These are phyloP conservation scores for Maudiozyma serrabonitensis DNA, from an alignment of 805 yeast species.

Conservation along the genomic window DNA sequence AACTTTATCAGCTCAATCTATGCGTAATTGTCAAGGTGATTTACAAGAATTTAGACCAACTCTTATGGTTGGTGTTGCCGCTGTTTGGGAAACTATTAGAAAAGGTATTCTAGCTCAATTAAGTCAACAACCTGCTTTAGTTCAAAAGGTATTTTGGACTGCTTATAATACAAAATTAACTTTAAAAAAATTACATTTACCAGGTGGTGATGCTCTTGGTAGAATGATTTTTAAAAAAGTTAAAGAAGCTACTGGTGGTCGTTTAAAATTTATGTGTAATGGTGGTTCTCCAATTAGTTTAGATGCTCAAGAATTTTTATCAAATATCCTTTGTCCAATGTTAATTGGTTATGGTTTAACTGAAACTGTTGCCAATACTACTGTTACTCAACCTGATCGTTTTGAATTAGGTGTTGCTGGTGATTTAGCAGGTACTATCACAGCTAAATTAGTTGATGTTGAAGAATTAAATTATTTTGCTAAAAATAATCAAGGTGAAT, in stretches of 20 bases:
- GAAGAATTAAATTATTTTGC: slow-evolving; percentile 87
- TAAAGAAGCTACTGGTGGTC: slow-evolving; percentile 93
- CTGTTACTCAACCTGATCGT: slow-evolving; percentile 53
- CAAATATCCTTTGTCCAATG: slow-evolving; percentile 74
- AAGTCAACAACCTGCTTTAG: slow-evolving; percentile 48
- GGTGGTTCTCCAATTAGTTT: slow-evolving; percentile 91
- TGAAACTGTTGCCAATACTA: slow-evolving; percentile 85
- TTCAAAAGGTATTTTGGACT: slow-evolving; percentile 83
- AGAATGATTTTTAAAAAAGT: slow-evolving; percentile 72
- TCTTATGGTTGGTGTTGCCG: slow-evolving; percentile 95
- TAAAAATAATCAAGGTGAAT: slow-evolving; percentile 87
- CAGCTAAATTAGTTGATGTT: slow-evolving; percentile 84
- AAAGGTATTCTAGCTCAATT: slow-evolving; percentile 83
- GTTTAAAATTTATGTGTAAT: slow-evolving; percentile 58
- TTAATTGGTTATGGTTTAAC: slow-evolving; percentile 94
- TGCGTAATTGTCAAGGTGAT: slow-evolving; percentile 82
- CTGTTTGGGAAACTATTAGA: slow-evolving; percentile 93
- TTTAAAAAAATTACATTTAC: slow-evolving; percentile 55
- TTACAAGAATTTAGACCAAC: slow-evolving; percentile 82
- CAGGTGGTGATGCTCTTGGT: slow-evolving; percentile 61
- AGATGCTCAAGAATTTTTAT: slow-evolving; percentile 75
- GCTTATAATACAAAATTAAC: slow-evolving; percentile 66
- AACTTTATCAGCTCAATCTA: slow-evolving; percentile 74
- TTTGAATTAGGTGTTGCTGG: slow-evolving; percentile 76
- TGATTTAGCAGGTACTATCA: slow-evolving; percentile 68